Conservation (phyloP, 2,329 filamentous ascomycete genomes). For the Trichoderma sp. region DNA sequence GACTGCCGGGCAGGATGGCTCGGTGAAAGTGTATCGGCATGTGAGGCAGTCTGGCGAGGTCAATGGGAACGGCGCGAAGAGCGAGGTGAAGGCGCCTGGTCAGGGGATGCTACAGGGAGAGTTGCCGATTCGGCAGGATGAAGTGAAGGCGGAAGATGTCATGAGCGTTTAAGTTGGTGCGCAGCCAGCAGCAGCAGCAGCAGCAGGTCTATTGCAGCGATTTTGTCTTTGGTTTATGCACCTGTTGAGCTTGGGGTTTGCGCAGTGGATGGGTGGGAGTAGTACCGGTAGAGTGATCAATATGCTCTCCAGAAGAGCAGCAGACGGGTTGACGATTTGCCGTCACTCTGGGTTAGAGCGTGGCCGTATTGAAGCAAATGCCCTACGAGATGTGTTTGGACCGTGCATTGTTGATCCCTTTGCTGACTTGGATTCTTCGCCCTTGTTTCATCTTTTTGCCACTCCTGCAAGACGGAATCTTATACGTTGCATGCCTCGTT, state of each 20-base stretch:
- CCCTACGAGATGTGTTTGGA: no score
- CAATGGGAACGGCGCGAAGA: slow-evolving; percentile 30
- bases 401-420: not conserved
- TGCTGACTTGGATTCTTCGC: not conserved
- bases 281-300: not conserved
- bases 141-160: slow-evolving; percentile 44
- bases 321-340: not conserved
- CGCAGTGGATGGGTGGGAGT: not conserved
- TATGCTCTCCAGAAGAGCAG: not conserved
- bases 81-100: slow-evolving; percentile 41
- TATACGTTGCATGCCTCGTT: not conserved
- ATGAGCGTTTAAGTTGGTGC: slow-evolving; percentile 16
- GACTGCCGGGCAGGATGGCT: slow-evolving; percentile 58
- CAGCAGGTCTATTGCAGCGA: no score
- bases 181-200: no score
- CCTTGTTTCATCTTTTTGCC: not conserved
- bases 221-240: not conserved
- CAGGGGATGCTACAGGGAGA: slow-evolving; percentile 62
- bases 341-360: not conserved
- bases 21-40: slow-evolving; percentile 54
- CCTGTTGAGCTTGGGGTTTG: not conserved
- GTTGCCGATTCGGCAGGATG: slow-evolving; percentile 45
- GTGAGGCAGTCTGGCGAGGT: slow-evolving; percentile 28
- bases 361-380: not conserved
- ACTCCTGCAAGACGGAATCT: not conserved